Conservation (phyloP, 208 protist genomes). For the Kentomonas sorsogonicus region DNA sequence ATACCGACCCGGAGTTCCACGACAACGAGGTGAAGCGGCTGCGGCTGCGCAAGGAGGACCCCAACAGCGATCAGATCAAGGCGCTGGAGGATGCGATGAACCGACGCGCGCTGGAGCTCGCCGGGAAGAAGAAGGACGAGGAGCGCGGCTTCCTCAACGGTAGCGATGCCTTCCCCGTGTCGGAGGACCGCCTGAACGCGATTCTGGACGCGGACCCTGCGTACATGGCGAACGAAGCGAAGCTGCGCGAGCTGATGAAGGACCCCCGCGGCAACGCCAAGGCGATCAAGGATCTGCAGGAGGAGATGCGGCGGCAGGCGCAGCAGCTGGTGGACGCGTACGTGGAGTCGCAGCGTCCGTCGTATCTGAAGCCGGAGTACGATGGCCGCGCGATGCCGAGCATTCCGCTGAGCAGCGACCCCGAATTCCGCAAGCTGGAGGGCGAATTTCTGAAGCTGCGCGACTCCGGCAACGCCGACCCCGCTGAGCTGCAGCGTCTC, state of each 20-base stretch:
- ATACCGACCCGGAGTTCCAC: slow-evolving; percentile 27
- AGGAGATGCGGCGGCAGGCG: slow-evolving; percentile 19
- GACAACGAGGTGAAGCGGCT: slow-evolving; percentile 38
- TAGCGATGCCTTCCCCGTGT: slow-evolving; percentile 9
- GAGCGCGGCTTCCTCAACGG: slow-evolving; percentile 57
- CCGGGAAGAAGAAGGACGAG: slow-evolving; percentile 53
- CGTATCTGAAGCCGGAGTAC: slow-evolving; percentile 24
- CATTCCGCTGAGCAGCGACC: slow-evolving; percentile 25
- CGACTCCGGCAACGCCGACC: slow-evolving; percentile 16
- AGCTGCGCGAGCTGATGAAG: slow-evolving; percentile 34
- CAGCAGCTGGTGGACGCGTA: slow-evolving; percentile 10
- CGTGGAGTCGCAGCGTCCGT: slow-evolving; percentile 19
- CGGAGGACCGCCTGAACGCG: slow-evolving; percentile 8
- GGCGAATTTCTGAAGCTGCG: slow-evolving; percentile 16
- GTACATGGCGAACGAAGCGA: slow-evolving; percentile 19
- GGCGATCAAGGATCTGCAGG: slow-evolving; percentile 31
- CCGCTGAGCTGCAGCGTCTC: slow-evolving; percentile 19
- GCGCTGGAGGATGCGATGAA: slow-evolving; percentile 61
- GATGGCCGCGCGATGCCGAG: slow-evolving; percentile 19
- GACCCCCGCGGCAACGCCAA: slow-evolving; percentile 28
- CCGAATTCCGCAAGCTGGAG: slow-evolving; percentile 25
- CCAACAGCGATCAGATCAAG: slow-evolving; percentile 28
- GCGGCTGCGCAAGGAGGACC: slow-evolving; percentile 30
- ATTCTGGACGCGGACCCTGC: slow-evolving; percentile 29
- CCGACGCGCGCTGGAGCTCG: slow-evolving; percentile 55